Evolutionary conservation across 2,329 filamentous ascomycete species (phyloP).

Genomic region (Exophiala lecanii-corni): DNA sequence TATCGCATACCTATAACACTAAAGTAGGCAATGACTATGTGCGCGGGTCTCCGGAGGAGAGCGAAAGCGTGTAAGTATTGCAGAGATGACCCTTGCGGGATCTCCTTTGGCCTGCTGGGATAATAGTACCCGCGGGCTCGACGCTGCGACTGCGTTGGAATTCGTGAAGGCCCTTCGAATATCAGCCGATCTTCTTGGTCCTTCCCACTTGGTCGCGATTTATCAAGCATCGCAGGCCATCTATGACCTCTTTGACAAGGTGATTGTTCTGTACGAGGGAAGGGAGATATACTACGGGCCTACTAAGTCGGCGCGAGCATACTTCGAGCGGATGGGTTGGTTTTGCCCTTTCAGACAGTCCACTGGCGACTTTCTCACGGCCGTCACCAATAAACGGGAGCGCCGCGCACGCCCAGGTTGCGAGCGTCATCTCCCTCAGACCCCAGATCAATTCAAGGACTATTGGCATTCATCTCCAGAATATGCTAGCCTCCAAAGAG

Average conservation of each 20-base stretch:
- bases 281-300: constrained; percentile 63
- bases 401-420: constrained; percentile 40
- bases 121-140: constrained; percentile 48
- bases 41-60: constrained; percentile 66
- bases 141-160: constrained; percentile 53
- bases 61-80: constrained; percentile 64
- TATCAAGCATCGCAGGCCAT: constrained; percentile 51
- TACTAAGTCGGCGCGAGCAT: constrained; percentile 53
- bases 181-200: constrained; percentile 46
- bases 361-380: constrained; percentile 61
- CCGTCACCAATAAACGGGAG: constrained; percentile 55
- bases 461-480: constrained; percentile 29
- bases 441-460: constrained; percentile 47
- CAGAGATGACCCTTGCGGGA: constrained; percentile 46
- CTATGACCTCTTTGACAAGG: constrained; percentile 64
- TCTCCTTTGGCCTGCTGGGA: constrained; percentile 50
- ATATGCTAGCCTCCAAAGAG: constrained; percentile 32
- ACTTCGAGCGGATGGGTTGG: constrained; percentile 63
- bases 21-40: constrained; percentile 65
- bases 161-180: constrained; percentile 51
- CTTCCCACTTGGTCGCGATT: constrained; percentile 51
- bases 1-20: constrained; percentile 57
- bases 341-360: constrained; percentile 58
- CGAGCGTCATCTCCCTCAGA: constrained; percentile 42
- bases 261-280: constrained; percentile 62